phyloP scores from a whole-genome alignment of 495 filamentous ascomycete genomes.

The Podospora fimiseda region DNA sequence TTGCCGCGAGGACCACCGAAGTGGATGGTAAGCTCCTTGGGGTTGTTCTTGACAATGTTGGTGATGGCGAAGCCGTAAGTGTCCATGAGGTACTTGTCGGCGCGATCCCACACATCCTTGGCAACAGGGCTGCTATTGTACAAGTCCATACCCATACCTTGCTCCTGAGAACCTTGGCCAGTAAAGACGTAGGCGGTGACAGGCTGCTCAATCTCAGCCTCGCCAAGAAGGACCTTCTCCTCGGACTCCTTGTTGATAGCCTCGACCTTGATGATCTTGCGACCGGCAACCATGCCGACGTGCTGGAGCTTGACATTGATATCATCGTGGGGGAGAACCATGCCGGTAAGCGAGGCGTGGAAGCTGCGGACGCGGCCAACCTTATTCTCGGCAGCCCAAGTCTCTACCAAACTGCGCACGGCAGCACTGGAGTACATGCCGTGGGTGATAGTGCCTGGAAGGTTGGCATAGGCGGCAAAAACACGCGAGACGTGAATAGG shows the following conservation, averaged over 20 bases:
- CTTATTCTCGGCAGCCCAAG: conserved; percentile 98
- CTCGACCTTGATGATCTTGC: conserved; percentile 98
- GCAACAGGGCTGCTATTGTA: conserved; percentile 89
- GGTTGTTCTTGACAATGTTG: conserved; percentile 99
- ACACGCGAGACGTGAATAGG: conserved; percentile 97
- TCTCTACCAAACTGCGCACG: conserved; percentile 96
- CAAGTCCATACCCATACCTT: conserved; percentile 99
- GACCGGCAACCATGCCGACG: conserved; percentile 93
- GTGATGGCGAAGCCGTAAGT: conserved; percentile 98
- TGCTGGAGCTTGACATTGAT: conserved; percentile 92
- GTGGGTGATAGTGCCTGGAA: conserved; percentile 94
- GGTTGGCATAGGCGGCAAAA: conserved; percentile 89
- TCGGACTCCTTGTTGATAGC: conserved; percentile 88
- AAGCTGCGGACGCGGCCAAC: conserved; percentile 95
- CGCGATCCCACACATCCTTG: conserved; percentile 95
- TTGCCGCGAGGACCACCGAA: conserved; percentile 96
- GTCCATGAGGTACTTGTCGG: conserved; percentile 96
- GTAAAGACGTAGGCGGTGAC: conserved; percentile 97
- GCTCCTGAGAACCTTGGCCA: conserved; percentile 94
- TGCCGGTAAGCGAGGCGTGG: conserved; percentile 89
- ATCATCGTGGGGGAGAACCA: conserved; percentile 95
- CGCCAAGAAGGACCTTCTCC: conserved; percentile 88
- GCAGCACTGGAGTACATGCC: conserved; percentile 99
- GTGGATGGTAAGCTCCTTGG: conserved; percentile 96
- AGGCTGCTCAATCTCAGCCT: conserved; percentile 98